Conservation (phyloP, 2,329 filamentous ascomycete species). For the Furcasterigmium sp. region DNA sequence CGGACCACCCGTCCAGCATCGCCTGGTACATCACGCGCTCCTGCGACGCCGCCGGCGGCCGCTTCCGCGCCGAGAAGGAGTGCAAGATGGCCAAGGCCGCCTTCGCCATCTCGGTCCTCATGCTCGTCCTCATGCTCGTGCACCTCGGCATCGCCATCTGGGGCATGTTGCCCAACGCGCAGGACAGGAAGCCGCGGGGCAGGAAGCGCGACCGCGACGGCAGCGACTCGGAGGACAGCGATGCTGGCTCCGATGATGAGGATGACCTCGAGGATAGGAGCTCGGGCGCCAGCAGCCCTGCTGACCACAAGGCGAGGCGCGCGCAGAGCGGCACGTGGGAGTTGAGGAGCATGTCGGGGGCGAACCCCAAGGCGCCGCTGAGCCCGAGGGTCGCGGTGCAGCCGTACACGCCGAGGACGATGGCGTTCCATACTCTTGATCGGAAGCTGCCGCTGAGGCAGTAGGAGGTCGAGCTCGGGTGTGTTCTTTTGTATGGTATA, state of each 20-base stretch:
- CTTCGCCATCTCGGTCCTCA: slow-evolving; percentile 59
- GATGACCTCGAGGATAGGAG: slow-evolving; percentile 21
- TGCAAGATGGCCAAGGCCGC: slow-evolving; percentile 65
- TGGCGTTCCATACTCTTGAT: slow-evolving; percentile 61
- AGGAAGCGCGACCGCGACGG: slow-evolving; percentile 16
- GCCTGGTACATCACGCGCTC: slow-evolving; percentile 73
- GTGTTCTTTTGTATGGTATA: not conserved
- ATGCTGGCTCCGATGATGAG: slow-evolving; percentile 26
- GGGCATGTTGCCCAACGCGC: slow-evolving; percentile 51
- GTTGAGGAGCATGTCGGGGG: slow-evolving; percentile 42
- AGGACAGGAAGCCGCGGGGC: slow-evolving; percentile 30
- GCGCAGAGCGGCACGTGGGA: slow-evolving; percentile 43
- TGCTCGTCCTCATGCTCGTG: slow-evolving; percentile 58
- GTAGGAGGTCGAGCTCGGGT: slow-evolving; percentile 13
- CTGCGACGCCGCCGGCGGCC: slow-evolving; percentile 54
- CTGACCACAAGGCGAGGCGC: slow-evolving; percentile 28
- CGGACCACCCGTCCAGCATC: slow-evolving; percentile 52
- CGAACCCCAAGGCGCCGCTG: slow-evolving; percentile 18
- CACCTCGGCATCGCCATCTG: slow-evolving; percentile 56
- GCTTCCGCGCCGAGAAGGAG: slow-evolving; percentile 46
- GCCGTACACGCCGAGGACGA: slow-evolving; percentile 61
- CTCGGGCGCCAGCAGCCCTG: slow-evolving; percentile 20
- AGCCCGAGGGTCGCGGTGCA: slow-evolving; percentile 25
- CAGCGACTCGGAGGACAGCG: slow-evolving; percentile 31
- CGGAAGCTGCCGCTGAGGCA: slow-evolving; percentile 48